Evolutionary conservation across 2,329 filamentous ascomycete species (phyloP), one percentile per base, ranked within the genome.

Genomic region (Fusarium denticulatum): DNA sequence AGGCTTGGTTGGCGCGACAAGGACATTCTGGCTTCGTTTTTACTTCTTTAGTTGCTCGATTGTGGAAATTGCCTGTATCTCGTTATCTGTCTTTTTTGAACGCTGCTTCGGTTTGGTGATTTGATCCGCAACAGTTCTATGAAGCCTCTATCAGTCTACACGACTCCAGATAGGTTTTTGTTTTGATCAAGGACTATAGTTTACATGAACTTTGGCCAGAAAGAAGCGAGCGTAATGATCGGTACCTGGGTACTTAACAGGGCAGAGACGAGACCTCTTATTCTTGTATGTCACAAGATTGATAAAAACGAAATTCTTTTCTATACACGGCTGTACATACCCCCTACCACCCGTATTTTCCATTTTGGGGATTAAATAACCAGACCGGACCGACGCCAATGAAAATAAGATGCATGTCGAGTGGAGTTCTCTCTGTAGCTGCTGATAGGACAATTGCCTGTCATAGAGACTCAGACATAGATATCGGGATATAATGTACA

Each of bases 401-500:
- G 67, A 55, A 58, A 68, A 36, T 50, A 70, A 40, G 59, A 71
- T 73, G 69, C 45, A 68, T 71, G 64, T 76, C 76, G 77, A 79
- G 77, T 77, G 75, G 60, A 77, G 72, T 75, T 71, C 61, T 72
- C 75, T 72, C 61, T 71, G 65, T 65, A 69, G 62, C 59, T 69
- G 66, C 64, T 65, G 58, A 60, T 50, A 59, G 65, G 37, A 36
- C 49, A 56, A 63, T 69, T 61, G 63, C 73, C 68, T 49, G 70
- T 68, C 73, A 60, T 62, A 64, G 67, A 74, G 76, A 74, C 67
- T 65, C 68, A 60, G 76, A 75, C 73, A 65, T 76, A 74, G 64
- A 76, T 75, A 76, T 72, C 63, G 58, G 62, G 74, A 77, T 75
- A 75, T 78, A 78, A 76, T 78, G 69, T 78, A 78, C 76, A 78